Conservation (phyloP, 257 asterid species). For the Forsythia viridissima region DNA sequence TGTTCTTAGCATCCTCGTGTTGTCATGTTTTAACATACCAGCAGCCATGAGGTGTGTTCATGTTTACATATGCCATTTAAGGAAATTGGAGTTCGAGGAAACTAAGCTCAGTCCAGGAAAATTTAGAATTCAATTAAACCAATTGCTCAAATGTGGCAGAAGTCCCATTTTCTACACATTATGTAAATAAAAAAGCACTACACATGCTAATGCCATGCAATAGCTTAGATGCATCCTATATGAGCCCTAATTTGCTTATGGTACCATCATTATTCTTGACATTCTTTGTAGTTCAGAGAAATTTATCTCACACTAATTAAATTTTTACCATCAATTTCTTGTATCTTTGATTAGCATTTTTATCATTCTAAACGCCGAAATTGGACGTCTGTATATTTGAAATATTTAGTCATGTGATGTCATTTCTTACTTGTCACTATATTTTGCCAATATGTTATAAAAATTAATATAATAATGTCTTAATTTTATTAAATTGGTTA, state of each 20-base stretch:
- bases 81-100: neutral
- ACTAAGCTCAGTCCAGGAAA: neutral
- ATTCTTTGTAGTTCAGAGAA: neutral
- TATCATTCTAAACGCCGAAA: neutral
- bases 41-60: neutral
- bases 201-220: neutral
- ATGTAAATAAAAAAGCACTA: neutral
- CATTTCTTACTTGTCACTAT: no score
- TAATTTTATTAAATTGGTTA: no score
- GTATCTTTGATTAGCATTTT: neutral
- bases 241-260: neutral
- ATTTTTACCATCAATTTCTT: slow-evolving; percentile 7
- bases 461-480: neutral
- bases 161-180: neutral
- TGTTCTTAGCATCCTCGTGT: neutral
- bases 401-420: neutral
- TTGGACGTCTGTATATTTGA: neutral
- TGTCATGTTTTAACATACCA: neutral
- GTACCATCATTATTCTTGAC: neutral
- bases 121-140: neutral
- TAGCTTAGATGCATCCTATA: neutral
- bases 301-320: neutral
- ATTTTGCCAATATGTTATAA: no score
- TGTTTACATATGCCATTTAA: neutral
- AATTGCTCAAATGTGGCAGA: neutral